Evolutionary conservation across 805 yeast genomes (phyloP), one percentile per base, ranked within the genome.

Genomic region (Torulaspora gathmanii): DNA sequence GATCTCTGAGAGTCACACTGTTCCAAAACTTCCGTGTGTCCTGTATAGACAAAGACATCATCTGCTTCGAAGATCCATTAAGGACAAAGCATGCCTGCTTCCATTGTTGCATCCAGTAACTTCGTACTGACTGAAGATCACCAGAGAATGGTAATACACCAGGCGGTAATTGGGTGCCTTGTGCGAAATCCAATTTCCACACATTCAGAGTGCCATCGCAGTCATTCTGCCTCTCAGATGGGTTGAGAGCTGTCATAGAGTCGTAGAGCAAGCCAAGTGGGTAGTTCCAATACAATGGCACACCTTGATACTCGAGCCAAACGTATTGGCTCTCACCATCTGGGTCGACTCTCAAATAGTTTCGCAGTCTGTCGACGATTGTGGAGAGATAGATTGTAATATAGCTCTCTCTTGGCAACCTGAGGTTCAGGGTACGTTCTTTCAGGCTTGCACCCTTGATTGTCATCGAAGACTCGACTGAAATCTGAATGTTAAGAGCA

Each of bases 31-130:
- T 57, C 19, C 69, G 64, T 0, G 91, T 75, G 41, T 83, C 82
- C 1, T 70, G 71, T 49, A 78, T 80, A 5, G 93, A 77, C 44
- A 91, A 67, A 20, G 73, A 72, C 95, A 91, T 84, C n/a, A 91
- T 77, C 2, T 80, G 74, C 49, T 84, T 87, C 5, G 95, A 74
- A n/a, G 79, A 75, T 0, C 95, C 95, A 52, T 82, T 79, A 29
- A 85, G 62, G 0, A 88, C 78, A 56, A 74, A 87, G 56, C 88
- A 80, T 4, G 88, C 76, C 58, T 91, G 97, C 57, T 93, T 91
- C 60, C 88, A 67, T 47, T 80, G 88, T 59, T 91, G 89, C 49
- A 81, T 68, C 82, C 93, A 82, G 40, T 77, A 73, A 40, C 73
- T 75, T 37, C 51, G 48, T 3, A 62, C 46, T 38, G 61, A 63